A percentile compares a stretch with the other conserved stretches of the same genome.
Conservation (phyloP, 768 basidiomycete genomes). For the Suillus americanus region DNA sequence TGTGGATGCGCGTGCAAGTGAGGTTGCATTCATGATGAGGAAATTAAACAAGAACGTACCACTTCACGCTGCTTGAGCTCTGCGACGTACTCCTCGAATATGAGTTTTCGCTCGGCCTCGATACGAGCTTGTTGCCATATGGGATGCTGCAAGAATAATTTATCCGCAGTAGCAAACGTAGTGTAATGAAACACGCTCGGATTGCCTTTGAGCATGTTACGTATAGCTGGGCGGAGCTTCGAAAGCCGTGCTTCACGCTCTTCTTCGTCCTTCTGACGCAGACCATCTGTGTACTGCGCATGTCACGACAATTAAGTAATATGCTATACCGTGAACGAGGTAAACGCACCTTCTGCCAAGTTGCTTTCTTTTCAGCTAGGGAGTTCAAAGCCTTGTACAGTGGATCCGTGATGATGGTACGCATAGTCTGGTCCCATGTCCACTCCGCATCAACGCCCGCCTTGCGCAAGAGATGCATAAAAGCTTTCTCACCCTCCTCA, state of each 20-base stretch:
- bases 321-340: background rate
- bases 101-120: slow-evolving; percentile 79
- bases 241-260: slow-evolving; percentile 81
- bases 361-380: slow-evolving; percentile 90
- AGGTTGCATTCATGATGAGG: slow-evolving; percentile 9
- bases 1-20: slow-evolving; percentile 28
- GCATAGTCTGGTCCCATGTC: slow-evolving; percentile 99
- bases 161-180: slow-evolving; percentile 87
- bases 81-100: slow-evolving; percentile 90
- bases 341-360: slow-evolving; percentile 83
- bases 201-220: slow-evolving; percentile 84
- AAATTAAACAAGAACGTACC: slow-evolving; percentile 46
- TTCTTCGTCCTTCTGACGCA: slow-evolving; percentile 81
- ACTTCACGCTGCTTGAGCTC: slow-evolving; percentile 89
- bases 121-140: slow-evolving; percentile 89
- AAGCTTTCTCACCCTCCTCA: slow-evolving; percentile 93
- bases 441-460: slow-evolving; percentile 88
- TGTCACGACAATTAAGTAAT: slow-evolving; percentile 12
- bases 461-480: slow-evolving; percentile 85
- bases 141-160: slow-evolving; percentile 80
- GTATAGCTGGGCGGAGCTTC: slow-evolving; percentile 82
- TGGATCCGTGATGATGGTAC: slow-evolving; percentile 97
- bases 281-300: slow-evolving; percentile 64
- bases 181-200: slow-evolving; percentile 90
- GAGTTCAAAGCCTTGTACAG: slow-evolving; percentile 93